These are phyloP conservation scores for Curvularia sp. DNA, from an alignment of 2,329 filamentous ascomycete genomes.

Conservation along the genomic window DNA sequence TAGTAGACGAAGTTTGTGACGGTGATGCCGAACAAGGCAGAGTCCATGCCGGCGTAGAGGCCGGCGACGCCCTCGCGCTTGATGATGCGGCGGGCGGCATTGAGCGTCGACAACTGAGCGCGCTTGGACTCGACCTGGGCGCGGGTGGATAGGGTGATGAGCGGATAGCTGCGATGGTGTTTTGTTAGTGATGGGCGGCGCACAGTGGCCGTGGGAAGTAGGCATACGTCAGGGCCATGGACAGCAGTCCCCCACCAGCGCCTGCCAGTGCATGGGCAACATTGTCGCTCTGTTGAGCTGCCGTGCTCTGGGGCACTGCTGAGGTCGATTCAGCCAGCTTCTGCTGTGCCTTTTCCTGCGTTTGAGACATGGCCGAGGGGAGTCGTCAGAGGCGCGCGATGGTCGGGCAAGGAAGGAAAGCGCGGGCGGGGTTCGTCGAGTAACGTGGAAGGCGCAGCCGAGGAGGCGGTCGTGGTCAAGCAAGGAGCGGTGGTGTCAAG, in stretches of 20 bases:
- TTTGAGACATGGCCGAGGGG: slow-evolving; percentile 36
- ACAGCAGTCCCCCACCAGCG: slow-evolving; percentile 89
- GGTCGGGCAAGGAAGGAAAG: slow-evolving; percentile 11
- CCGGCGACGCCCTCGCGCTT: slow-evolving; percentile 88
- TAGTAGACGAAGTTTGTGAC: slow-evolving; percentile 99
- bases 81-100: slow-evolving; percentile 84
- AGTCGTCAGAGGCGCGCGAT: not conserved
- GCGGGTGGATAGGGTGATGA: slow-evolving; percentile 96
- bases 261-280: slow-evolving; percentile 94
- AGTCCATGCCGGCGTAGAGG: slow-evolving; percentile 91
- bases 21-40: slow-evolving; percentile 94
- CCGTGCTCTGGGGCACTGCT: slow-evolving; percentile 61
- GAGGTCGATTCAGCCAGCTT: slow-evolving; percentile 48
- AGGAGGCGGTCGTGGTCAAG: not conserved
- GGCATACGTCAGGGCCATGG: slow-evolving; percentile 89
- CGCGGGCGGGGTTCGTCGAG: slow-evolving; percentile 7
- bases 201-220: not conserved
- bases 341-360: slow-evolving; percentile 40
- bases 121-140: slow-evolving; percentile 97
- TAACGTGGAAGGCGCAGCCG: slow-evolving; percentile 6
- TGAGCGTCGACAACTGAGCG: slow-evolving; percentile 81
- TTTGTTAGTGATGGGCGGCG: slow-evolving; percentile 16
- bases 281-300: slow-evolving; percentile 89
- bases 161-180: slow-evolving; percentile 72
- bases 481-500: slow-evolving; percentile 5